Percentiles rank a stretch among this genome's conserved stretches.
Conservation (phyloP, 1,139 yeast genomes). For the Magnusiomyces tetraspermus region DNA sequence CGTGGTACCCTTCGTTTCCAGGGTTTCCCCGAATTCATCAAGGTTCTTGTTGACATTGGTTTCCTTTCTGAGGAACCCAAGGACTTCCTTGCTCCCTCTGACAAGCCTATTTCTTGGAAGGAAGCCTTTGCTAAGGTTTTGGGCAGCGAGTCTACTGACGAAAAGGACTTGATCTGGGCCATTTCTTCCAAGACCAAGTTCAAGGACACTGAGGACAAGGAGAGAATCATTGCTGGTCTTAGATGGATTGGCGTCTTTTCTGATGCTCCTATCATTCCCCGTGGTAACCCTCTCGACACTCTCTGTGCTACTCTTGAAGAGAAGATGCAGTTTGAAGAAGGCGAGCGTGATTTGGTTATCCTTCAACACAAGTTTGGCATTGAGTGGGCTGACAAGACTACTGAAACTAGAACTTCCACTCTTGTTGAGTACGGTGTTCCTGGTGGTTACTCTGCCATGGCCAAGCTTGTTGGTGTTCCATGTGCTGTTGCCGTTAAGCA, state of each 20-base stretch:
- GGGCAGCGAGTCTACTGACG: constrained; percentile 61
- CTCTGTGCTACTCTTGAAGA: constrained; percentile 93
- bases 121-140: constrained; percentile 71
- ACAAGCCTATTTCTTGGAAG: constrained; percentile 66
- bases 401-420: constrained; percentile 90
- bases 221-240: constrained; percentile 78
- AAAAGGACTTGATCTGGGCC: constrained; percentile 63
- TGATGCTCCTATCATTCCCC: constrained; percentile 64
- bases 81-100: constrained; percentile 40
- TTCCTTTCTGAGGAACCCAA: constrained; percentile 70
- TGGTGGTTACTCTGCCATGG: constrained; percentile 96
- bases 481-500: constrained; percentile 92
- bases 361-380: constrained; percentile 97
- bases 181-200: constrained; percentile 72
- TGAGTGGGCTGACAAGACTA: constrained; percentile 88
- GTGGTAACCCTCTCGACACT: constrained; percentile 92
- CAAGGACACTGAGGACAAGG: constrained; percentile 73
- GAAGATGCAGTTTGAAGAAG: constrained; percentile 91
- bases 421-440: constrained; percentile 90
- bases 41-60: constrained; percentile 89
- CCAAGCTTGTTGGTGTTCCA: constrained; percentile 95
- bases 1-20: constrained; percentile 97
- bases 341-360: constrained; percentile 90
- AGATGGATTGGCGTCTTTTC: constrained; percentile 92
- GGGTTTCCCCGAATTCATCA: constrained; percentile 97